Evolutionary conservation across 1,284 basidiomycete species (phyloP).

Genomic region (Papiliotrema nemorosa): DNA sequence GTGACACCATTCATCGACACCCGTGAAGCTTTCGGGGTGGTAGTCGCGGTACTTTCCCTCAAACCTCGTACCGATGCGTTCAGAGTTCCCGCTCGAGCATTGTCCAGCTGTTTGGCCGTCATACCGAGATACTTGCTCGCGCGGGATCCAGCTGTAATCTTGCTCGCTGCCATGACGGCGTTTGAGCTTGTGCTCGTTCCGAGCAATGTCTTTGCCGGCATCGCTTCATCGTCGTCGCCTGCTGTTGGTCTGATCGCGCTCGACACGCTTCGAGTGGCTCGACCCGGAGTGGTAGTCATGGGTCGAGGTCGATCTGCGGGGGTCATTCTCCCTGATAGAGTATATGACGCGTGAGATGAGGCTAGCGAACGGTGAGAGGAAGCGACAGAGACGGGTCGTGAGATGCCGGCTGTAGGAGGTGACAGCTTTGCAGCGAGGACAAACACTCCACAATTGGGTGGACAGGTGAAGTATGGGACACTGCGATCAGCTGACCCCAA

Average conservation of each 20-base stretch:
- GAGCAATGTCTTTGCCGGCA: slow-evolving; percentile 19
- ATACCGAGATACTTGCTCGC: slow-evolving; percentile 71
- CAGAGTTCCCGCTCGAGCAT: slow-evolving; percentile 40
- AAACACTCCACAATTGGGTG: slow-evolving; percentile 85
- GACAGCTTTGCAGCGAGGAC: slow-evolving; percentile 77
- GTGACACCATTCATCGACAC: slow-evolving; percentile 35
- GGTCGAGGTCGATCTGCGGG: slow-evolving; percentile 4
- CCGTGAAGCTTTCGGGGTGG: slow-evolving; percentile 39
- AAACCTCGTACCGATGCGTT: slow-evolving; percentile 16
- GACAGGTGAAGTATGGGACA: slow-evolving; percentile 80
- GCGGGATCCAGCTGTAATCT: slow-evolving; percentile 72
- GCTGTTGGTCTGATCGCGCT: slow-evolving; percentile 5
- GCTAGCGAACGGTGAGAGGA: slow-evolving; percentile 57
- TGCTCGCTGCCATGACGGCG: slow-evolving; percentile 40
- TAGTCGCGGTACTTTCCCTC: slow-evolving; percentile 27
- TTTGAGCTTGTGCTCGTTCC: slow-evolving; percentile 38
- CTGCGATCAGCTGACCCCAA: slow-evolving; percentile 49
- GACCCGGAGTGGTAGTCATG: slow-evolving; percentile 19
- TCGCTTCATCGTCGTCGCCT: slow-evolving; percentile 12
- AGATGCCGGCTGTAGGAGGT: slow-evolving; percentile 58
- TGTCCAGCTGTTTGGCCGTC: slow-evolving; percentile 73
- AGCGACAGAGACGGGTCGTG: slow-evolving; percentile 73
- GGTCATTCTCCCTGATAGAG: slow-evolving; percentile 15
- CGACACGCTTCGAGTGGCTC: slow-evolving; percentile 26
- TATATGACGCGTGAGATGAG: slow-evolving; percentile 29